phyloP scores from a whole-genome alignment of 495 filamentous ascomycete species.

The Talaromyces liani region DNA sequence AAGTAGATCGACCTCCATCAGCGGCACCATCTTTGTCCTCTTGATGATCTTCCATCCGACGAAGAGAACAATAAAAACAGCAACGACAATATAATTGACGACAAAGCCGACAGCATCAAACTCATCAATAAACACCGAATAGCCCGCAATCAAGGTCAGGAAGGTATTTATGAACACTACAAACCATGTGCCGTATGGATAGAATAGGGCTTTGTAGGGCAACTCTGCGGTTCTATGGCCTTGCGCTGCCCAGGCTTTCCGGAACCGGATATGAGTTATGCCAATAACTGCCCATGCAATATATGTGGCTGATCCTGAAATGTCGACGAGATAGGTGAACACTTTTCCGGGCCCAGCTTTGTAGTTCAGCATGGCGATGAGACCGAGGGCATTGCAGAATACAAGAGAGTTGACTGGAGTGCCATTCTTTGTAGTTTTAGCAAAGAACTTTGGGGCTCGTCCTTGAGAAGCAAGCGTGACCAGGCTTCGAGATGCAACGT shows the following conservation, averaged over 20 bases:
- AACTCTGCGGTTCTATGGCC: conserved; percentile 44
- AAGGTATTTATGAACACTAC: conserved; percentile 54
- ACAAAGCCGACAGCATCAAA: conserved; percentile 55
- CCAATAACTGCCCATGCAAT: conserved; percentile 60
- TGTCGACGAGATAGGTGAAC: conserved; percentile 50
- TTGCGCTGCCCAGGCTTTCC: conserved; percentile 47
- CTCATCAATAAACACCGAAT: conserved; percentile 44
- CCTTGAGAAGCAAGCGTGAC: conserved; percentile 44
- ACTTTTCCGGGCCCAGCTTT: conserved; percentile 20
- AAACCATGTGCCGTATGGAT: conserved; percentile 57
- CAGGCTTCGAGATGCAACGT: conserved; percentile 50
- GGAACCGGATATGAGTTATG: conserved; percentile 62
- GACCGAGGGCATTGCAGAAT: conserved; percentile 38
- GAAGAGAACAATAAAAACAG: conserved; percentile 55
- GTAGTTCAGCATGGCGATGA: conserved; percentile 39
- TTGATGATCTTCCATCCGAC: conserved; percentile 50
- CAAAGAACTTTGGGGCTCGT: conserved; percentile 45
- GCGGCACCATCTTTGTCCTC: conserved; percentile 44
- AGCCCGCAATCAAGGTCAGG: conserved; percentile 59
- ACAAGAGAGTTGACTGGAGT: conserved; percentile 40
- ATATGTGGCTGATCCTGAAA: conserved; percentile 56
- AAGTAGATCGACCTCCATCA: conserved; percentile 53
- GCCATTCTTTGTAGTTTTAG: conserved; percentile 45
- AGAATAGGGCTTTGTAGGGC: conserved; percentile 51
- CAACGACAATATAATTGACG: conserved; percentile 59